phyloP scores from a whole-genome alignment of 208 protist genomes.

The Trypanosomatidae sp. region DNA sequence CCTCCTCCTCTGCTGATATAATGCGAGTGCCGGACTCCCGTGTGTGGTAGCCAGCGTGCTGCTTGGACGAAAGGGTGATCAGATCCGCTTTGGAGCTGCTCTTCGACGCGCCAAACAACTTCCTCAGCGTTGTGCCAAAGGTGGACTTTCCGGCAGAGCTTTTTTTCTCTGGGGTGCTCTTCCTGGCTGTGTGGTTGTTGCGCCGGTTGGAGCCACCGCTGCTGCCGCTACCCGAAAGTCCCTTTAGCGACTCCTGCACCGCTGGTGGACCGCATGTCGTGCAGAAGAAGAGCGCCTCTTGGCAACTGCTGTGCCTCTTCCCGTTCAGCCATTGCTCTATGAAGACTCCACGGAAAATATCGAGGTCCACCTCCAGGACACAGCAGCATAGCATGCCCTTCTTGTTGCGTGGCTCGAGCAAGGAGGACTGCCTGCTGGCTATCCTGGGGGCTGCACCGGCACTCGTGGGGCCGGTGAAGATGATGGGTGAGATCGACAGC shows the following conservation, averaged over 20 bases:
- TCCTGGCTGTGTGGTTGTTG: background rate
- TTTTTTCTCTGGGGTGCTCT: slow-evolving; percentile 19
- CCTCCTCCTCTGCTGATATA: slow-evolving; percentile 42
- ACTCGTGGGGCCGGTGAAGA: slow-evolving; percentile 23
- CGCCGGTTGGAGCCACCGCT: background rate
- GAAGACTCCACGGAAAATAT: slow-evolving; percentile 50
- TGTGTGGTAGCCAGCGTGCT: background rate
- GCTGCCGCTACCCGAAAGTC: background rate
- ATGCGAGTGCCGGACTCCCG: slow-evolving; percentile 16
- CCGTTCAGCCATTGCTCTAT: slow-evolving; percentile 46
- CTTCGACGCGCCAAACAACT: slow-evolving; percentile 27
- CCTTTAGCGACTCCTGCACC: slow-evolving; percentile 30
- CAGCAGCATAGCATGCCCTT: slow-evolving; percentile 38
- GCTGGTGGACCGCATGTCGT: slow-evolving; percentile 36
- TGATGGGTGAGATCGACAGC: slow-evolving; percentile 25
- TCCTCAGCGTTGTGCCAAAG: slow-evolving; percentile 21
- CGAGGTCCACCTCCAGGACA: slow-evolving; percentile 36
- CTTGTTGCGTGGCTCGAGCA: slow-evolving; percentile 36
- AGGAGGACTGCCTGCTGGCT: slow-evolving; percentile 18
- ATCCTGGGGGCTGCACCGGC: slow-evolving; percentile 12
- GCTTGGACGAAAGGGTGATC: slow-evolving; percentile 5
- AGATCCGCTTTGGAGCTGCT: slow-evolving; percentile 21
- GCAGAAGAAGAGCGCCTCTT: slow-evolving; percentile 49
- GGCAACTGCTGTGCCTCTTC: slow-evolving; percentile 16
- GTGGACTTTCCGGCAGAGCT: slow-evolving; percentile 15